Conservation (phyloP, 164 flowering plant species). For the Berberis thunbergii region DNA sequence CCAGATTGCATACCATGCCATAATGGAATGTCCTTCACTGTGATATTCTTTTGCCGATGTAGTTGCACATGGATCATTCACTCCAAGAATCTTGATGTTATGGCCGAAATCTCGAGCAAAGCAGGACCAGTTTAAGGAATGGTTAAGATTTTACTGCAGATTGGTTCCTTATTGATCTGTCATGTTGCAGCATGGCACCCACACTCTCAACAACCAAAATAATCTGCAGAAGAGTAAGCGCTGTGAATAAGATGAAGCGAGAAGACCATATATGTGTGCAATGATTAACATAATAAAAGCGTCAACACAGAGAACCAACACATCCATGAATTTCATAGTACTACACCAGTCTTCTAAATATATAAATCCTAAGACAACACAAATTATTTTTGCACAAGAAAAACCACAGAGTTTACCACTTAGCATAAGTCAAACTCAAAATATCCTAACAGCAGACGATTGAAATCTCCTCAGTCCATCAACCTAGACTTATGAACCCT, state of each 20-base stretch:
- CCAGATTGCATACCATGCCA: not conserved
- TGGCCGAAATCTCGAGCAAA: not conserved
- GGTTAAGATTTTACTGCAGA: slow-evolving; percentile 6
- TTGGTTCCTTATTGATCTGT: slow-evolving; percentile 53
- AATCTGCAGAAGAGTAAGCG: slow-evolving; percentile 38
- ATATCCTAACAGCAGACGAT: too few relatives aligned
- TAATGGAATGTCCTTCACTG: not conserved
- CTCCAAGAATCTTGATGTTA: not conserved
- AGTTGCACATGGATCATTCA: not conserved
- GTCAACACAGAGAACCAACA: too few relatives aligned
- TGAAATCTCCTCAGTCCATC: too few relatives aligned
- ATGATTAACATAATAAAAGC: too few relatives aligned
- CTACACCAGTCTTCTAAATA: too few relatives aligned
- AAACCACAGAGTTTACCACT: too few relatives aligned
- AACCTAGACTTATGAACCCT: too few relatives aligned
- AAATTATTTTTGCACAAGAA: too few relatives aligned
- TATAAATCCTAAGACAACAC: too few relatives aligned
- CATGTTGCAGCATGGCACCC: slow-evolving; percentile 76
- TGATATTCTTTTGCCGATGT: not conserved
- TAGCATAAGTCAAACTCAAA: too few relatives aligned
- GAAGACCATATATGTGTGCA: not conserved
- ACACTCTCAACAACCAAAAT: slow-evolving; percentile 83
- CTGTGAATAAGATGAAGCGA: slow-evolving; percentile 1
- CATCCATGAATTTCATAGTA: too few relatives aligned
- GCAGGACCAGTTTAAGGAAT: not conserved